Conservation (phyloP, 805 yeast species). For the Brettanomyces custersianus region DNA sequence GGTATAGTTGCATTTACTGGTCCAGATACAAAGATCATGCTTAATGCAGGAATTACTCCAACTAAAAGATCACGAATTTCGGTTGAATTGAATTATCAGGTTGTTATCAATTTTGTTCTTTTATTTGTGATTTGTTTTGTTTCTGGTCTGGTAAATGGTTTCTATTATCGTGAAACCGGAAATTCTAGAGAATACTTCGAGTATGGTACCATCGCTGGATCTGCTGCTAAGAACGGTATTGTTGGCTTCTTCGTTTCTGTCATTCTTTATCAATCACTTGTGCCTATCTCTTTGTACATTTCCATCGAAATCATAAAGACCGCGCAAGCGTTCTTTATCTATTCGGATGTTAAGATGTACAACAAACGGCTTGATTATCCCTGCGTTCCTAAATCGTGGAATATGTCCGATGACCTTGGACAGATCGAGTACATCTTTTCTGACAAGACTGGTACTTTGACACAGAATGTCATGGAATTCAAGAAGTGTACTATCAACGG, state of each 20-base stretch:
- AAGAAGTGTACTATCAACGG: constrained; percentile 75
- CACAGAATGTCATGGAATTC: constrained; percentile 81
- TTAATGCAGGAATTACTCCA: constrained; percentile 74
- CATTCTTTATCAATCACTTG: constrained; percentile 69
- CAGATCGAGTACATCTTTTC: constrained; percentile 79
- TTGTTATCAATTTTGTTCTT: constrained; percentile 53
- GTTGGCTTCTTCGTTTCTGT: constrained; percentile 69
- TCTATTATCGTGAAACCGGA: constrained; percentile 38
- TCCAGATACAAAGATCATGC: constrained; percentile 70
- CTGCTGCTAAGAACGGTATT: constrained; percentile 60
- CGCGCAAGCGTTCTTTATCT: constrained; percentile 73
- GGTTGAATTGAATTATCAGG: constrained; percentile 62
- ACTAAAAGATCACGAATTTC: constrained; percentile 69
- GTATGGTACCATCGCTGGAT: constrained; percentile 58
- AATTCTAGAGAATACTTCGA: constrained; percentile 60
- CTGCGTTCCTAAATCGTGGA: constrained; percentile 80
- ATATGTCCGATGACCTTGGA: constrained; percentile 77
- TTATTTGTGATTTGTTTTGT: constrained; percentile 60
- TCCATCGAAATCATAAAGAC: constrained; percentile 78
- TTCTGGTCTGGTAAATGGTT: constrained; percentile 64
- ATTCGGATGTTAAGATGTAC: constrained; percentile 66
- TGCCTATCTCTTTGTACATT: constrained; percentile 75
- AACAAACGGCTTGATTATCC: constrained; percentile 65
- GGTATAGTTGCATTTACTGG: constrained; percentile 76
- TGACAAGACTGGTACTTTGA: constrained; percentile 78